These are phyloP conservation scores for Sisymbrium altissimum DNA, from an alignment of 345 rosid genomes.

Conservation along the genomic window DNA sequence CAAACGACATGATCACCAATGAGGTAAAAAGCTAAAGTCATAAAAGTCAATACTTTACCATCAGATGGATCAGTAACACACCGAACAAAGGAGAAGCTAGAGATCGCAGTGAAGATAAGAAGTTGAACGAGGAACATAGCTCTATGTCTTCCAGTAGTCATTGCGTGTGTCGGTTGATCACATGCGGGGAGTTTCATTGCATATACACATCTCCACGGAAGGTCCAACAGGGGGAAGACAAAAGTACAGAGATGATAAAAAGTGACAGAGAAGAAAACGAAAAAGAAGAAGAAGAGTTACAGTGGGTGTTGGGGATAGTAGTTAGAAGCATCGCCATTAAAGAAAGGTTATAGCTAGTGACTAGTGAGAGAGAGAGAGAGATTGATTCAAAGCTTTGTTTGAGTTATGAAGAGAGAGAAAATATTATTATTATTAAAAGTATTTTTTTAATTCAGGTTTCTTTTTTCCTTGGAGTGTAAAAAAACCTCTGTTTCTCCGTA, in stretches of 20 bases:
- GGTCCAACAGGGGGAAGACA: background rate
- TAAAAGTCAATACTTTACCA: slow-evolving; percentile 34
- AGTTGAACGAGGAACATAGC: slow-evolving; percentile 18
- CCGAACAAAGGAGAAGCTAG: slow-evolving; percentile 28
- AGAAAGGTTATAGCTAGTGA: slow-evolving; percentile 33
- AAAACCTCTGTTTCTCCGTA: slow-evolving; percentile 28
- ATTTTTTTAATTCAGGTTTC: background rate
- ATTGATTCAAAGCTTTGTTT: slow-evolving; percentile 44
- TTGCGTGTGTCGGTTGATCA: slow-evolving; percentile 30
- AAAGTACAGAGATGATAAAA: slow-evolving; percentile 8
- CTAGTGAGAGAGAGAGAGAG: slow-evolving; percentile 26
- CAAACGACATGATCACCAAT: slow-evolving; percentile 10
- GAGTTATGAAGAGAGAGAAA: slow-evolving; percentile 37
- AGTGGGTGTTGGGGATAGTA: slow-evolving; percentile 29
- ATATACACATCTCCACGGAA: slow-evolving; percentile 11
- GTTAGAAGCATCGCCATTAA: slow-evolving; percentile 45
- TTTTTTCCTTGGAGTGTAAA: background rate
- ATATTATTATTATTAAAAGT: background rate
- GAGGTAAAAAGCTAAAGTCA: background rate
- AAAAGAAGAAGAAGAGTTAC: slow-evolving; percentile 18
- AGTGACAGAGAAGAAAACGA: slow-evolving; percentile 18
- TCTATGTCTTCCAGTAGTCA: slow-evolving; percentile 26
- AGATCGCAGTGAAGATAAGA: slow-evolving; percentile 30
- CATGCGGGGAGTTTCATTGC: slow-evolving; percentile 26
- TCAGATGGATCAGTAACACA: slow-evolving; percentile 50